These are phyloP conservation scores for Breynia disticha DNA, from an alignment of 441 rosid species.

Conservation along the genomic window DNA sequence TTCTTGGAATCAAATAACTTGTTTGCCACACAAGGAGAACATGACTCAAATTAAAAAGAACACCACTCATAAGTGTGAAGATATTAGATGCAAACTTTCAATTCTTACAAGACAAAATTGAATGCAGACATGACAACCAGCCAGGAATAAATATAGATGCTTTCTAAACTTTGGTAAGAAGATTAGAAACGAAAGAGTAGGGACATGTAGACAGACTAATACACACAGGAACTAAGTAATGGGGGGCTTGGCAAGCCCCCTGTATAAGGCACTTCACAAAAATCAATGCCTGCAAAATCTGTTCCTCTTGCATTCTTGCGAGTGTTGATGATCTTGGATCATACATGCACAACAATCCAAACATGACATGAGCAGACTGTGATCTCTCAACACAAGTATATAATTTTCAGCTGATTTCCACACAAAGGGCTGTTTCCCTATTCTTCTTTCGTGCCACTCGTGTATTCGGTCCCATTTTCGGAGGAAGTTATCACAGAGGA, in stretches of 20 bases:
- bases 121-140: constrained; percentile 16
- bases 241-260: constrained; percentile 25
- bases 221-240: too few species aligned
- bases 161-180: constrained; percentile 4
- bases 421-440: constrained; percentile 12
- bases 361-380: neutral
- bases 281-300: constrained; percentile 35
- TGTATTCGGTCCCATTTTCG: constrained; percentile 24
- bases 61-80: too few species aligned
- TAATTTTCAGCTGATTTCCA: neutral
- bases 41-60: too few species aligned
- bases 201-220: constrained; percentile 20
- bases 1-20: too few species aligned
- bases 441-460: constrained; percentile 34
- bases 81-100: too few species aligned
- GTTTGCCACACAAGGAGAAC: too few species aligned
- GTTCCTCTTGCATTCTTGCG: constrained; percentile 10
- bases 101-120: constrained; percentile 17
- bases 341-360: constrained; percentile 12
- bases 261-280: constrained; percentile 35
- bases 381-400: neutral
- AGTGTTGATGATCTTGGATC: constrained; percentile 12
- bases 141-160: constrained; percentile 21
- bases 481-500: constrained; percentile 33
- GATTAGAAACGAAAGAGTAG: neutral